Conservation (phyloP, 2,329 filamentous ascomycete genomes). For the Hypoxylon sp. region DNA sequence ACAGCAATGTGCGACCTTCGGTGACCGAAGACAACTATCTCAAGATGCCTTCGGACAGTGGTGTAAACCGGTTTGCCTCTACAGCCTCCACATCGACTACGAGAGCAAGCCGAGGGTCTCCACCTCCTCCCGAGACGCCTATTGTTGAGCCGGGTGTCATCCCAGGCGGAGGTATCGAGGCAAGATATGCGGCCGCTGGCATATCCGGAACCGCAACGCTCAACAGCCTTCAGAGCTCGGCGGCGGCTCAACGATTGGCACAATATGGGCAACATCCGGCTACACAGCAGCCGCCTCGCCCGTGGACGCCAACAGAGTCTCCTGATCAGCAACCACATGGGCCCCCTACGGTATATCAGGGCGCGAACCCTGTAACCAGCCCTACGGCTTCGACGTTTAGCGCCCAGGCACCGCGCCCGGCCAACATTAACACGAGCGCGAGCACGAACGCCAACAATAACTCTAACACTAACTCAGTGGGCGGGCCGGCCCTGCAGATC, state of each 20-base stretch:
- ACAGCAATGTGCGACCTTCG: constrained; percentile 54
- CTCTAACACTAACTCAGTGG: constrained; percentile 48
- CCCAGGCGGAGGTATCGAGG: constrained; percentile 88
- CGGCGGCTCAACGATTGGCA: constrained; percentile 83
- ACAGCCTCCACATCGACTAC: constrained; percentile 96
- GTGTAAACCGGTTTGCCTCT: constrained; percentile 77
- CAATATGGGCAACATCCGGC: constrained; percentile 76
- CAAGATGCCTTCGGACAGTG: constrained; percentile 61
- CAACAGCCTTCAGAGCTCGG: constrained; percentile 83
- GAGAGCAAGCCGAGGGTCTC: constrained; percentile 90
- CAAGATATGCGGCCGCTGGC: constrained; percentile 89
- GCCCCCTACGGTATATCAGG: constrained; percentile 92
- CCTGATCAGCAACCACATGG: constrained; percentile 90
- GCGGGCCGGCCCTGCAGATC: constrained; percentile 63
- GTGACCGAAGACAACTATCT: constrained; percentile 53
- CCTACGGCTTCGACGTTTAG: constrained; percentile 64
- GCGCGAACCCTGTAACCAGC: constrained; percentile 76
- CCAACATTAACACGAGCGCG: constrained; percentile 53
- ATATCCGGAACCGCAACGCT: constrained; percentile 89
- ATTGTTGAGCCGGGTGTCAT: constrained; percentile 78
- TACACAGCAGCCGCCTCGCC: constrained; percentile 68
- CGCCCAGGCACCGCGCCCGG: constrained; percentile 58
- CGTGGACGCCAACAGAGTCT: constrained; percentile 95
- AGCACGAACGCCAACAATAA: constrained; percentile 46
- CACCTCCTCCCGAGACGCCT: constrained; percentile 94